Evolutionary conservation across 2,329 filamentous ascomycete genomes (phyloP), one percentile per base, ranked within the genome.

Genomic region (Stagonosporopsis rhizophila): DNA sequence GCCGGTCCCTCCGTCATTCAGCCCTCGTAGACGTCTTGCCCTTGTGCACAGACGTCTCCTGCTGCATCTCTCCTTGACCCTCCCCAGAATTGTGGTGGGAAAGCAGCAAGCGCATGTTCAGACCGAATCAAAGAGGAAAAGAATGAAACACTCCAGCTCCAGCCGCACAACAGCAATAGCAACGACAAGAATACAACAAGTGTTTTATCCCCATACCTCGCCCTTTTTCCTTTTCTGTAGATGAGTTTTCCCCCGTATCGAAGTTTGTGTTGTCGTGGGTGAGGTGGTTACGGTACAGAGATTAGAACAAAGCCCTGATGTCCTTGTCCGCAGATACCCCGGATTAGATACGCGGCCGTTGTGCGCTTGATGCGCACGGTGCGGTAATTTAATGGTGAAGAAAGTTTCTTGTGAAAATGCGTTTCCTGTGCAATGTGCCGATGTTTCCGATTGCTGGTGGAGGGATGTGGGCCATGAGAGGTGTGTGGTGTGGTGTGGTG

Each of bases 1-100:
- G 88, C 88, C 64, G 89, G 73, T 14, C 73, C 73, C 27, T 74
- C 72, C 22, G 72, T 76, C 59, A 70, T 76, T 65, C 71, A 74
- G 68, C 72, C 72, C 58, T 76, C 73, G 65, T 76, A 74, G 59
- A 66, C 25, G 14, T 4, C 38, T 23, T 1, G 4, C 35, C 11
- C 17, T 17, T 19, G 8, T n/a, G 30, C 30, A 15, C 4, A n/a
- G 3, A 20, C 14, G 35, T 12, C 17, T 20, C 12, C 4, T 4
- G 7, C 28, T 14, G 28, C 28, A n/a, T 4, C 28, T 11, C 7
- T 30, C 28, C 23, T 25, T 8, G 6, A 28, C 11, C 27, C 15
- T 38, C 35, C 9, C 19, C 38, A 40, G 38, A 14, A 7, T n/a
- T 25, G 20, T 22, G 20, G 8, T 4, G 28, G 8, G 9, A 30